Base-by-base conservation (phyloP, 1,284 basidiomycete species). In the Naganishia albida region DNA sequence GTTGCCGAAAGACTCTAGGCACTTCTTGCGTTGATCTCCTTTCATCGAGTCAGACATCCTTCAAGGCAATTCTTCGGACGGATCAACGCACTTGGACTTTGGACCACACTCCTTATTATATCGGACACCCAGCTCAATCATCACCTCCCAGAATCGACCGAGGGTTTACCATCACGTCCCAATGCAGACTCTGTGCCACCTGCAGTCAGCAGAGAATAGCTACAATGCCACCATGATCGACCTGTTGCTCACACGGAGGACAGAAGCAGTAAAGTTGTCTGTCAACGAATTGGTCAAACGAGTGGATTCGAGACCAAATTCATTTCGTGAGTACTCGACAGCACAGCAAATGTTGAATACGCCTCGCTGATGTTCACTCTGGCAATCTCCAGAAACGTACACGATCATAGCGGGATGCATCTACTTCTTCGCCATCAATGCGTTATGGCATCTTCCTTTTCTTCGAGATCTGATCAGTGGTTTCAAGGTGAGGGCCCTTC, bases 341-440 rank as follows among this genome's bases (percentile, higher is more conserved):
- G 20, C 25, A 8, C 20, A 3, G 38, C 30, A 12, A 18, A 26
- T n/a, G 28, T 18, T 23, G 7, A 51, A 18, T 40, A 6, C 48
- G 4, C 16, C 25, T 38, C 2, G 7, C 43, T 48, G 56, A 16
- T 2, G 2, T n/a, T 39, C 23, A 3, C n/a, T n/a, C 16, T 42
- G 40, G 16, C 56, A 10, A 10, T 25, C 1, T 39, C 7, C 68
- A 80, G 77, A 78, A 46, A 73, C 71, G 10, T 72, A 77, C 62
- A 80, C 77, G 6, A 67, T 80, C 65, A 76, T 80, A 56, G 76
- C 73, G 7, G 76, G 74, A 38, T 74, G 74, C 57, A 72, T 78
- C n/a, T 75, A 77, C 72, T 72, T 78, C 63, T 49, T 76, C 40
- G 71, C 69, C 0, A 73, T 75, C 16, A 68, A 74, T n/a, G 69